A percentile compares a stretch with the other conserved stretches of the same genome.
Conservation (phyloP, 805 yeast species). For the Hyphopichia homilentoma region DNA sequence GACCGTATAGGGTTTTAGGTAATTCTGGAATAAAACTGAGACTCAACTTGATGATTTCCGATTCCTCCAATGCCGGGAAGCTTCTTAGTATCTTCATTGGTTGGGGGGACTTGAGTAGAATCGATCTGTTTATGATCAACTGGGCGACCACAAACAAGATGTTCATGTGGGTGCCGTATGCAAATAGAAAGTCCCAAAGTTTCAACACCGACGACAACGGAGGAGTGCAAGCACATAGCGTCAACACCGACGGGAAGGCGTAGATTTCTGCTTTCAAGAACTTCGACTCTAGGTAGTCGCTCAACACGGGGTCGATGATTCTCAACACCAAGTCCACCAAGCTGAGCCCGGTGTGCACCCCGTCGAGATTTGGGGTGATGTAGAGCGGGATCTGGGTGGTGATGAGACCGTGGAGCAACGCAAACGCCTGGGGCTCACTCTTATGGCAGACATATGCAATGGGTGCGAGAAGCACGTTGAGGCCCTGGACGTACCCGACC, state of each 20-base stretch:
- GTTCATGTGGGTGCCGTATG: slow-evolving; percentile 88
- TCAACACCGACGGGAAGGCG: slow-evolving; percentile 79
- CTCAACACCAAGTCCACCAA: slow-evolving; percentile 72
- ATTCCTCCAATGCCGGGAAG: slow-evolving; percentile 68
- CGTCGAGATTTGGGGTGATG: slow-evolving; percentile 70
- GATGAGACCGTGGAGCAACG: slow-evolving; percentile 61
- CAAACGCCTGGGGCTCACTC: slow-evolving; percentile 83
- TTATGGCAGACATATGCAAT: slow-evolving; percentile 64
- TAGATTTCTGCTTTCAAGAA: slow-evolving; percentile 79
- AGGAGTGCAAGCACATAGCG: slow-evolving; percentile 86
- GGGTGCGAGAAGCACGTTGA: slow-evolving; percentile 85
- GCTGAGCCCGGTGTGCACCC: slow-evolving; percentile 73
- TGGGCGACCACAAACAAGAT: slow-evolving; percentile 82
- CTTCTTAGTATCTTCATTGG: slow-evolving; percentile 77
- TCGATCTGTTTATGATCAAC: slow-evolving; percentile 62
- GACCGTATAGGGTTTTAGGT: slow-evolving; percentile 61
- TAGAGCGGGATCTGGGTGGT: slow-evolving; percentile 70
- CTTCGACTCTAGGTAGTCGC: slow-evolving; percentile 54
- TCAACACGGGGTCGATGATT: slow-evolving; percentile 70
- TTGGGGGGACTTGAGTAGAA: slow-evolving; percentile 52
- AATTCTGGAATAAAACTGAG: slow-evolving; percentile 75
- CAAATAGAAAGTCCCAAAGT: slow-evolving; percentile 88
- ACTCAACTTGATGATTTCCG: slow-evolving; percentile 71
- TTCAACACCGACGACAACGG: slow-evolving; percentile 71
- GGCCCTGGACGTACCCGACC: slow-evolving; percentile 79